Evolutionary conservation across 2,329 filamentous ascomycete species (phyloP), one percentile per base, ranked within the genome.

Genomic region (Trichoderma sp.): DNA sequence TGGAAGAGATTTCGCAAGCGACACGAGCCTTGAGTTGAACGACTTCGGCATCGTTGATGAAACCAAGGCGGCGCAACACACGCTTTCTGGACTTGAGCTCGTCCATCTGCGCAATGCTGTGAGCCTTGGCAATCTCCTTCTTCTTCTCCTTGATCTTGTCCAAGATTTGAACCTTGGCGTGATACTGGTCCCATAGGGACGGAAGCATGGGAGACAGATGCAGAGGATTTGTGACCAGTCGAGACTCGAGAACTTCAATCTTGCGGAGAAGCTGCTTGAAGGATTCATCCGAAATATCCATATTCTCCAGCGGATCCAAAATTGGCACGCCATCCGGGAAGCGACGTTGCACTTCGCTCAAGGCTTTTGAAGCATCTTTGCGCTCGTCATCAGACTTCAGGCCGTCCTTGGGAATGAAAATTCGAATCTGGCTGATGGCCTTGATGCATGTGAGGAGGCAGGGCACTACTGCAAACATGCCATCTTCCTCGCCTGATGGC

Each of bases 1-100:
- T 93, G 0, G 96, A 98, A 77, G 95, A 98, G 78, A 99, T 98
- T 85, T 99, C 96, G 85, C 97, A 99, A 2, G 97, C 97, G 3
- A 98, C 97, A 74, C 97, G 94, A 12, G 96, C 97, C 86, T 99
- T 99, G 81, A 98, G 90, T 86, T 98, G 94, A 9, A 99, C 95
- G 1, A 99, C 95, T 83, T 98, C 97, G 71, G 92, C 90, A 76
- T 98, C 97, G 83, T 98, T 97, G 85, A 98, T 97, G 85, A 99
- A 99, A 5, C 94, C 95, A 12, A 99, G 90, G 72, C 97, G 94
- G 64, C 97, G 94, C 35, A 99, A 89, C 5, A 99, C 97, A 79
- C 97, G 93, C 87, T 98, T 99, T 77, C 97, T 93, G 78, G 94
- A 95, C 87, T 98, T 98, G 77, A 99, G 90, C 85, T 99, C 97